phyloP scores from a whole-genome alignment of 2,329 filamentous ascomycete species.

The Plectosphaerella cucumerina region DNA sequence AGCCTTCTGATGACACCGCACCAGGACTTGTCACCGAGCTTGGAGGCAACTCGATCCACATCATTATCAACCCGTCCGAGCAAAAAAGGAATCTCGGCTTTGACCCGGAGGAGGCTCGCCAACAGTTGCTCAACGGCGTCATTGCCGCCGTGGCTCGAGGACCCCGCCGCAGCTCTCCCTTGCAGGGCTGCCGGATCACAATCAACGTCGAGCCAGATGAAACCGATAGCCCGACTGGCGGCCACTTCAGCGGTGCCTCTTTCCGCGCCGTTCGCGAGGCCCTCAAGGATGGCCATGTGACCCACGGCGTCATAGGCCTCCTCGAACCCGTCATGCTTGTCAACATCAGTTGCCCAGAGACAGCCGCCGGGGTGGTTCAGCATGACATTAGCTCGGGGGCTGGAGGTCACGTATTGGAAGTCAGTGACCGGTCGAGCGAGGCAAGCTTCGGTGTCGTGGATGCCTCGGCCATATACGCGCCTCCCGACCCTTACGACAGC shows the following conservation, averaged over 20 bases:
- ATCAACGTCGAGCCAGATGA: slow-evolving; percentile 63
- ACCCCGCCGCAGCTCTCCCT: slow-evolving; percentile 72
- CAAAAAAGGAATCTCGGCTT: slow-evolving; percentile 43
- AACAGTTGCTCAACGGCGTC: slow-evolving; percentile 71
- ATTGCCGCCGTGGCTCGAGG: slow-evolving; percentile 81
- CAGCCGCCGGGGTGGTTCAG: slow-evolving; percentile 73
- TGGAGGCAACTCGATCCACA: slow-evolving; percentile 68
- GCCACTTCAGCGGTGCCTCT: slow-evolving; percentile 63
- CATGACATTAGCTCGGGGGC: slow-evolving; percentile 74
- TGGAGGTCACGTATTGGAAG: slow-evolving; percentile 68
- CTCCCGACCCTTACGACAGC: slow-evolving; percentile 74
- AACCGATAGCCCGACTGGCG: slow-evolving; percentile 55
- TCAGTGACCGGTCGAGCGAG: slow-evolving; percentile 50
- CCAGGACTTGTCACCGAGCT: slow-evolving; percentile 42
- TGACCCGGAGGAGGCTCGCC: slow-evolving; percentile 45
- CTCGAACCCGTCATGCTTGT: slow-evolving; percentile 95
- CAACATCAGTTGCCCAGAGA: slow-evolving; percentile 80
- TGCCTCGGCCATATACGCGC: slow-evolving; percentile 73
- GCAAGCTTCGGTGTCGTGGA: slow-evolving; percentile 52
- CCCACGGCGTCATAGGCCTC: slow-evolving; percentile 54
- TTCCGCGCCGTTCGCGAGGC: slow-evolving; percentile 62
- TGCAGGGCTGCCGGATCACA: slow-evolving; percentile 70
- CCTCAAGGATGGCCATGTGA: slow-evolving; percentile 55
- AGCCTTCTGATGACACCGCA: slow-evolving; percentile 18
- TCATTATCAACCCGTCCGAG: slow-evolving; percentile 46